phyloP scores from a whole-genome alignment of 805 yeast genomes.

The Kluyveromyces lactis region DNA sequence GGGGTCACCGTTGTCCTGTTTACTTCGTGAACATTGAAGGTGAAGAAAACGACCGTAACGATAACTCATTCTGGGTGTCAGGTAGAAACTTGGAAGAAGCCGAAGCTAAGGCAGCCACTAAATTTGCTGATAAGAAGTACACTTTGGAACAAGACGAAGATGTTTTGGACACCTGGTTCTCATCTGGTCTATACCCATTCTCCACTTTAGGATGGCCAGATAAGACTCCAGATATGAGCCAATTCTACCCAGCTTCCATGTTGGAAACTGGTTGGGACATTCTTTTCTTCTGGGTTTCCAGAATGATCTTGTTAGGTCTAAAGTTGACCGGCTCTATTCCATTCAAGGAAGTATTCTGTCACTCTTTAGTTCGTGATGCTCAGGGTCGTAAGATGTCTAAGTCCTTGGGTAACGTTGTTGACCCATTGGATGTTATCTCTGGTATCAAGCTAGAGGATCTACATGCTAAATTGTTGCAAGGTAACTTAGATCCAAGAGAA shows the following conservation, averaged over 20 bases:
- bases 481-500: slow-evolving; percentile 88
- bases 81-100: slow-evolving; percentile 85
- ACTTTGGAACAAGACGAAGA: slow-evolving; percentile 93
- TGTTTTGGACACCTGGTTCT: slow-evolving; percentile 97
- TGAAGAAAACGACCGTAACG: slow-evolving; percentile 46
- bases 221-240: slow-evolving; percentile 60
- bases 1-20: slow-evolving; percentile 98
- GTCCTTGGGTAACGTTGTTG: slow-evolving; percentile 92
- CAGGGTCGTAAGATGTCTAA: slow-evolving; percentile 99
- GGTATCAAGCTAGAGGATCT: slow-evolving; percentile 78
- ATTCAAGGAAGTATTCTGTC: slow-evolving; percentile 95
- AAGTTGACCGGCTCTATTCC: slow-evolving; percentile 89
- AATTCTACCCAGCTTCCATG: slow-evolving; percentile 85
- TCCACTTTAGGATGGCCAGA: slow-evolving; percentile 96
- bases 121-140: slow-evolving; percentile 62
- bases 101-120: slow-evolving; percentile 61
- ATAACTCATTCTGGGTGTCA: slow-evolving; percentile 81
- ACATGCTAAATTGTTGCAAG: slow-evolving; percentile 66
- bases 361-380: slow-evolving; percentile 96
- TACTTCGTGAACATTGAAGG: slow-evolving; percentile 82
- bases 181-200: slow-evolving; percentile 97
- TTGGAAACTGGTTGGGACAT: slow-evolving; percentile 99
- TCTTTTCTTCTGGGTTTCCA: slow-evolving; percentile 95
- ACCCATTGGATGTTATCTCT: slow-evolving; percentile 86
- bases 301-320: slow-evolving; percentile 89